Conservation (phyloP, 805 yeast species). For the Lipomyces chichibuensis region DNA sequence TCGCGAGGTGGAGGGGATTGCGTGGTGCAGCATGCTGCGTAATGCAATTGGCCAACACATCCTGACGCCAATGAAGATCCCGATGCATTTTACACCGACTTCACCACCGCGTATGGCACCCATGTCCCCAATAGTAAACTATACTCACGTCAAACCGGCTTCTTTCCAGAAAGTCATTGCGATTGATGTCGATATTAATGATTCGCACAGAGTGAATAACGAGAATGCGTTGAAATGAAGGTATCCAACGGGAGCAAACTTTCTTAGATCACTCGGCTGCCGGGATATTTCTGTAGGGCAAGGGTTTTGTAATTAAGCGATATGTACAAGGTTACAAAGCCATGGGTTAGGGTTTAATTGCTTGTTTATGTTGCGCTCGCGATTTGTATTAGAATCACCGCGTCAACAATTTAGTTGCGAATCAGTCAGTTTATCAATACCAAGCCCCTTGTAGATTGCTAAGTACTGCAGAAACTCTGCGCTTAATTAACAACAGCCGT, state of each 20-base stretch:
- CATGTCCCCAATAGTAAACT: neutral
- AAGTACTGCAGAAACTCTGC: neutral
- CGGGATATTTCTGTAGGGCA: neutral
- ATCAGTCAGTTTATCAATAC: neutral
- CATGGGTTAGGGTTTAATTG: neutral
- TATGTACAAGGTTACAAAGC: neutral
- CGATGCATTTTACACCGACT: neutral
- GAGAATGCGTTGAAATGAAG: neutral
- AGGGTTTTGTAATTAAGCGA: neutral
- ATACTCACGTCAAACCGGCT: constrained; percentile 44
- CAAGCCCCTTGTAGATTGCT: neutral
- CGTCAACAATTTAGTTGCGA: too few relatives aligned
- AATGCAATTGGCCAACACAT: neutral
- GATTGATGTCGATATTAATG: neutral
- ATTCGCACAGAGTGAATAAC: neutral
- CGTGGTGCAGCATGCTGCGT: neutral
- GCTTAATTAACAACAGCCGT: neutral
- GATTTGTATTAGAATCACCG: too few relatives aligned
- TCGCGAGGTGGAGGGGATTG: neutral
- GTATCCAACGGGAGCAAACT: neutral
- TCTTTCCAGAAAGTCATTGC: constrained; percentile 47
- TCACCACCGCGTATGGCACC: constrained; percentile 8
- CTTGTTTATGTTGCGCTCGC: neutral
- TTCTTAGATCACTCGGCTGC: neutral
- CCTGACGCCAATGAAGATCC: constrained; percentile 1